These are phyloP conservation scores for Sugiyamaella sp. DNA, from an alignment of 1,139 yeast species.

Conservation along the genomic window DNA sequence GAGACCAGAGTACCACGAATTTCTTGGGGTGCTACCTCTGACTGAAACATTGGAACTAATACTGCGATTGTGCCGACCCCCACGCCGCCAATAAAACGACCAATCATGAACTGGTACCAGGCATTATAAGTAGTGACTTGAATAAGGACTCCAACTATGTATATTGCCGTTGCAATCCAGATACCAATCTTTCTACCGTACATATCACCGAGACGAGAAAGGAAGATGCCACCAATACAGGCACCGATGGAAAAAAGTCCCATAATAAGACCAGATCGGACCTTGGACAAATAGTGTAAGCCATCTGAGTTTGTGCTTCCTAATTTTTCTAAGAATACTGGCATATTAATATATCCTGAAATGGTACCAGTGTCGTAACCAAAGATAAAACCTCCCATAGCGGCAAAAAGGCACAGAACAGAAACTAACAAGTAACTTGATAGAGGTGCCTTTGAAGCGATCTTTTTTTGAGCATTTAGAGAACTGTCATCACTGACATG, in stretches of 20 bases:
- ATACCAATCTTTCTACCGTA: slow-evolving; percentile 57
- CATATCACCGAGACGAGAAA: slow-evolving; percentile 52
- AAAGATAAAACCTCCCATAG: slow-evolving; percentile 44
- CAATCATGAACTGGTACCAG: slow-evolving; percentile 48
- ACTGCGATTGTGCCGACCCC: slow-evolving; percentile 74
- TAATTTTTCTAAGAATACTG: slow-evolving; percentile 59
- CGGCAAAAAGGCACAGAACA: neutral
- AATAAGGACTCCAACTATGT: slow-evolving; percentile 54
- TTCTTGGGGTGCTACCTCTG: slow-evolving; percentile 70
- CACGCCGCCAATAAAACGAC: slow-evolving; percentile 56
- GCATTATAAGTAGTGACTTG: slow-evolving; percentile 51
- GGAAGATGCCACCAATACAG: slow-evolving; percentile 51
- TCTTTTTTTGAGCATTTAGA: neutral
- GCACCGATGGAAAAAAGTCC: slow-evolving; percentile 59
- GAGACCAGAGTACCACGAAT: slow-evolving; percentile 70
- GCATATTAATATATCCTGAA: slow-evolving; percentile 72
- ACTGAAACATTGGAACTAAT: slow-evolving; percentile 65
- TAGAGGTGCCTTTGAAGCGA: neutral
- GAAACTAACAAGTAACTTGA: neutral
- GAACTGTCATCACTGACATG: neutral
- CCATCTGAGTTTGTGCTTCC: slow-evolving; percentile 40
- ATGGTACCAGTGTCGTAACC: slow-evolving; percentile 66
- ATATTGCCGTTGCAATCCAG: slow-evolving; percentile 49
- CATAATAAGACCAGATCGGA: slow-evolving; percentile 53
- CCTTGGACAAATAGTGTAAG: slow-evolving; percentile 42